phyloP scores from a whole-genome alignment of 1,284 basidiomycete genomes.

The Marasmius fiardii region DNA sequence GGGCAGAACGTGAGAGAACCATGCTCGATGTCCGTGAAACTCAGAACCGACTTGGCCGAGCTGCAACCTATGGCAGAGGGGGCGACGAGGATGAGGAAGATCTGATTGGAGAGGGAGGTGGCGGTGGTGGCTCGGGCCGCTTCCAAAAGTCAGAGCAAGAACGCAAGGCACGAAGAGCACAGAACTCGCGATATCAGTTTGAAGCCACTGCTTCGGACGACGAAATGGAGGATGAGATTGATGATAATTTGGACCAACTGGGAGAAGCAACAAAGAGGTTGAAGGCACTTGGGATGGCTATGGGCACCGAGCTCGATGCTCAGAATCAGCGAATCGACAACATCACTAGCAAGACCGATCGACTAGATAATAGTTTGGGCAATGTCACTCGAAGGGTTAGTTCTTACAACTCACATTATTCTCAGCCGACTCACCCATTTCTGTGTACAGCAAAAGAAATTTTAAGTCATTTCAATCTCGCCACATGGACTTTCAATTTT shows the following conservation, averaged over 20 bases:
- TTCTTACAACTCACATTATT: not conserved
- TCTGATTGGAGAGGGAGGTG: constrained; percentile 28
- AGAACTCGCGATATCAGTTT: constrained; percentile 88
- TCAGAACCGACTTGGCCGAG: constrained; percentile 82
- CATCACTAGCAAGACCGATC: constrained; percentile 68
- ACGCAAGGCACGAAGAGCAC: not conserved
- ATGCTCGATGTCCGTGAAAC: constrained; percentile 86
- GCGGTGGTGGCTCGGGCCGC: constrained; percentile 38
- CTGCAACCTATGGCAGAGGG: constrained; percentile 55
- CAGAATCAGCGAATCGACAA: constrained; percentile 73
- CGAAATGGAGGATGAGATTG: constrained; percentile 89
- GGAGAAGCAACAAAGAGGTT: constrained; percentile 77
- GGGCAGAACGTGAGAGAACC: constrained; percentile 79
- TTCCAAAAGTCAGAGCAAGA: constrained; percentile 47
- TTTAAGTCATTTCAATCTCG: not conserved
- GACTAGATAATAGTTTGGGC: constrained; percentile 60
- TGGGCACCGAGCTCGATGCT: constrained; percentile 77
- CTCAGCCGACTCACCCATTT: too few species aligned
- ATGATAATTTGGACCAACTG: constrained; percentile 91
- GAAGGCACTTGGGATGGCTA: constrained; percentile 81
- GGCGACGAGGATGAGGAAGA: not conserved
- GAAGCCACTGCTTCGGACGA: constrained; percentile 98
- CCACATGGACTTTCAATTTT: not conserved
- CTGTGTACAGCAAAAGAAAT: constrained; percentile 1
- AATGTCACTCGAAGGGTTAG: constrained; percentile 70